Percentiles rank a stretch among this genome's conserved stretches.
Evolutionary conservation across 2,329 filamentous ascomycete species (phyloP).

Genomic region (Fusarium ramigenum): DNA sequence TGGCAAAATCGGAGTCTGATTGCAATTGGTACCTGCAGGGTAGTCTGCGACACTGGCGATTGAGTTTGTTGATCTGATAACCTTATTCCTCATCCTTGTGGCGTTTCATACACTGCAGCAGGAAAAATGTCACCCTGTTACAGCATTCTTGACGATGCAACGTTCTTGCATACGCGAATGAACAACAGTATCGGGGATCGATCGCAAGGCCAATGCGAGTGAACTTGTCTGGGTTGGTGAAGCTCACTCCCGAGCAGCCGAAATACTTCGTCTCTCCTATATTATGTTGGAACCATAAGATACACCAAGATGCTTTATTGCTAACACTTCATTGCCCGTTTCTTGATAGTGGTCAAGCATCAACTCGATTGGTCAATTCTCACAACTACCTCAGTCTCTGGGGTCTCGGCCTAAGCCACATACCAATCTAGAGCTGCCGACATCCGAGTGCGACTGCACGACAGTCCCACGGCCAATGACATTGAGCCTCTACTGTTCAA

Average conservation of each 20-base stretch:
- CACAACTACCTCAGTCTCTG: background rate
- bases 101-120: background rate
- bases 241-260: no score
- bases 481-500: background rate
- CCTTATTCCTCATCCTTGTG: background rate
- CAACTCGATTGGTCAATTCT: no score
- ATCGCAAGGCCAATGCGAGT: no score
- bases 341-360: no score
- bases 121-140: background rate
- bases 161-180: background rate
- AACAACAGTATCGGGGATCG: no score
- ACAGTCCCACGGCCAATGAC: accelerated
- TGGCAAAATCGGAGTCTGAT: background rate
- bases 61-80: background rate
- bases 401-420: background rate
- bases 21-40: no score
- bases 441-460: background rate
- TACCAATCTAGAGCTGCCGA: background rate
- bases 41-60: background rate
- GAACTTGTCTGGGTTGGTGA: no score
- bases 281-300: no score
- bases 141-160: background rate
- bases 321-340: no score
- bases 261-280: no score
- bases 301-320: no score